Percentiles rank a stretch among this genome's conserved stretches.
Conservation (phyloP, 179 eudicot genomes). For the Vitellaria paradoxa region DNA sequence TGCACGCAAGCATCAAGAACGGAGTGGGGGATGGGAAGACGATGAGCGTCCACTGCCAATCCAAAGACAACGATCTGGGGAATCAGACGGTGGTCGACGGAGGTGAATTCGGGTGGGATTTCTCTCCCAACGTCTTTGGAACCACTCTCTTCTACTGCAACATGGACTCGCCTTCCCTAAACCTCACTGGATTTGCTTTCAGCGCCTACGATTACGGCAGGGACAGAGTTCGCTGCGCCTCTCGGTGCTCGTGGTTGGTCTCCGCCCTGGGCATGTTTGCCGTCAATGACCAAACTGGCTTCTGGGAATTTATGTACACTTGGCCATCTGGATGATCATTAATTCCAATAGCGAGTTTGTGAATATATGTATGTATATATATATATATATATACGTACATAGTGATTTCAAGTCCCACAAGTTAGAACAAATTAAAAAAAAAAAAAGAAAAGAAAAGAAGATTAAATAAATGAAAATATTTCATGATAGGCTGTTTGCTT, state of each 20-base stretch:
- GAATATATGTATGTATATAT: no score
- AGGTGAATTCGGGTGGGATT: conserved; percentile 6
- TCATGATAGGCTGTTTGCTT: no score
- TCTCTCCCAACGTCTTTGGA: conserved; percentile 7
- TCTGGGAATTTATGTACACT: neutral
- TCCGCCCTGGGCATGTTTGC: neutral
- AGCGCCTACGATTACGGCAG: neutral
- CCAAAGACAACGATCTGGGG: conserved; percentile 9
- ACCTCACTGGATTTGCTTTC: neutral
- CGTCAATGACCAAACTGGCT: conserved; percentile 1
- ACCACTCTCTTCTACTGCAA: conserved; percentile 11
- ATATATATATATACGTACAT: no score
- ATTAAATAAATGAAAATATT: no score
- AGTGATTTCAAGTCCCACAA: no score
- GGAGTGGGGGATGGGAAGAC: neutral
- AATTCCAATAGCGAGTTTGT: no score
- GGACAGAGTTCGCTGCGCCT: neutral
- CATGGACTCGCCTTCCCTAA: neutral
- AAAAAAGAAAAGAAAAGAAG: no score
- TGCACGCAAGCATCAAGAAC: conserved; percentile 6
- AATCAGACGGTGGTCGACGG: conserved; percentile 8
- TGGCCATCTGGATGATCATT: conserved; percentile 3
- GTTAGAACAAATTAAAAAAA: no score
- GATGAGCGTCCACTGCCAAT: conserved; percentile 6
- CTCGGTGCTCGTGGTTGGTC: neutral